Evolutionary conservation across 2,329 filamentous ascomycete species (phyloP).

Genomic region (Nothophaeocryptopus gaeumannii): DNA sequence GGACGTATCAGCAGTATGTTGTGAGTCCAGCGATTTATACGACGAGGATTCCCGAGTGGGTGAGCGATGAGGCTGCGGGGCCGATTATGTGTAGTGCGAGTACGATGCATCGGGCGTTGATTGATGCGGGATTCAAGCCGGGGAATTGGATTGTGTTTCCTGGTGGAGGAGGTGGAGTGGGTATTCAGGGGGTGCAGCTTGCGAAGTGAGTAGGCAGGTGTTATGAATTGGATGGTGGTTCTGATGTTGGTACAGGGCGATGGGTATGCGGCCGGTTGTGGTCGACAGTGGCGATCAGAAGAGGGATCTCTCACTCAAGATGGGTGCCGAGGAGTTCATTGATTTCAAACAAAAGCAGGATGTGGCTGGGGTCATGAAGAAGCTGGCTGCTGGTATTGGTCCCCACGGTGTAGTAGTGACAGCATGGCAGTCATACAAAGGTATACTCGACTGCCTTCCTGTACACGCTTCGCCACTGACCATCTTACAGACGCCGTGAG

Average conservation of each 20-base stretch:
- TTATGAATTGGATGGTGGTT: not conserved
- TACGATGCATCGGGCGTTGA: slow-evolving; percentile 58
- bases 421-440: slow-evolving; percentile 28
- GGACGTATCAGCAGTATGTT: slow-evolving; percentile 61
- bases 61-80: slow-evolving; percentile 55
- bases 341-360: slow-evolving; percentile 48
- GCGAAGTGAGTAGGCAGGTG: slow-evolving; percentile 5
- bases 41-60: slow-evolving; percentile 54
- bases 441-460: not conserved
- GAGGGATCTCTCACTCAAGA: slow-evolving; percentile 43
- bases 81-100: slow-evolving; percentile 60
- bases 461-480: not conserved
- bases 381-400: slow-evolving; percentile 47
- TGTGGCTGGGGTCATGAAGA: slow-evolving; percentile 43
- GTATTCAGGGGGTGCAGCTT: slow-evolving; percentile 54
- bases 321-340: slow-evolving; percentile 56
- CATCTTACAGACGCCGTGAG: slow-evolving; percentile 36
- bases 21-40: slow-evolving; percentile 55
- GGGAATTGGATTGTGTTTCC: slow-evolving; percentile 57
- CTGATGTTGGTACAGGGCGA: slow-evolving; percentile 36
- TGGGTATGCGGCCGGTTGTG: slow-evolving; percentile 56
- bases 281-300: slow-evolving; percentile 53
- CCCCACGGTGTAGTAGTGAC: slow-evolving; percentile 44
- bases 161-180: slow-evolving; percentile 55
- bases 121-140: slow-evolving; percentile 49